Evolutionary conservation across 225 moss, liverwort and hornwort species (phyloP), one percentile per base, ranked within the genome.

Genomic region (Anthoceros angustus): DNA sequence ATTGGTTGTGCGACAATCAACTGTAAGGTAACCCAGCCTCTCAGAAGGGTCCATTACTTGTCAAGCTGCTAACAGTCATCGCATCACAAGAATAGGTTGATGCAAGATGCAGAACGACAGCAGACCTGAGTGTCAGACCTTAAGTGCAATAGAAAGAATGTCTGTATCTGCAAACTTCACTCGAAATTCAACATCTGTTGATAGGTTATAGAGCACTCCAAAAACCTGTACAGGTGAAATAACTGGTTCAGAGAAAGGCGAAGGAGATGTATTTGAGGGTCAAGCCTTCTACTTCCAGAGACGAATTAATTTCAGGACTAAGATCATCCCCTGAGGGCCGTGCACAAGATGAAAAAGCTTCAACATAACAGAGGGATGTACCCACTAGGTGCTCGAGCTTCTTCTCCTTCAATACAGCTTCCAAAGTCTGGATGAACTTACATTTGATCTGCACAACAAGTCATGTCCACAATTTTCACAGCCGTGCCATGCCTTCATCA

Each of bases 351-450:
- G 55, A 7, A 20, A 55, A 9, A 9, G 55, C n/a, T 55, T 23
- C 23, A 15, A 55, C 55, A 32, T 32, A 32, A 32, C 32, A 32
- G 32, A 32, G 32, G 32, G 55, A 55, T 55, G 55, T 42, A 39
- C 74, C 60, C 67, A 84, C 83, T 72, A 84, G 43, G 60, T 78
- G 72, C 62, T 80, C 78, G 67, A 80, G 80, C 49, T 80, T 84
- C 9, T 80, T 76, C 18, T 76, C 72, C 69, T 84, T 80, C 43
- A 84, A 41, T 7, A 84, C 72, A 48, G 67, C 50, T 21, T 74
- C 78, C 62, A 84, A 62, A 23, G 70, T 64, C 26, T 72, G 78
- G 60, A 84, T 65, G 50, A 80, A 65, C 43, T 84, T 69, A 41
- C 74, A 84, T 42, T 74, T 76, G 11, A 84, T 68, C 83, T 84